phyloP scores from a whole-genome alignment of 345 rosid species.

The Passiflora organensis region DNA sequence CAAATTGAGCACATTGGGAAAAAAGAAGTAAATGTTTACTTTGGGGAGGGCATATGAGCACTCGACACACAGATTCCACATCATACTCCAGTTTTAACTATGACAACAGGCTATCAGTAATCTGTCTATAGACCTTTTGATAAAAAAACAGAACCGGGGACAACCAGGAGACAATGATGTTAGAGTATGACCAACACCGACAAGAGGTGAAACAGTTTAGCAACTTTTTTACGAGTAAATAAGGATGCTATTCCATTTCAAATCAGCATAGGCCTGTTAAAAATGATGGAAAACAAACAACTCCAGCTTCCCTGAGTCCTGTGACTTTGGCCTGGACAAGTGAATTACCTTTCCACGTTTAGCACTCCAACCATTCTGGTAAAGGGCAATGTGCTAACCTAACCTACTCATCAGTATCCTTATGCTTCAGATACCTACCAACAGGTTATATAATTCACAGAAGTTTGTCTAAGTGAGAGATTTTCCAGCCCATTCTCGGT shows the following conservation, averaged over 20 bases:
- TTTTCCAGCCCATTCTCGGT: slow-evolving; percentile 91
- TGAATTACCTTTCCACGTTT: background rate
- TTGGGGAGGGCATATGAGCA: no score
- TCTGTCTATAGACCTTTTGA: background rate
- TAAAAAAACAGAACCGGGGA: background rate
- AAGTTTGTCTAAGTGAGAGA: slow-evolving; percentile 51
- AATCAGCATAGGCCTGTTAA: background rate
- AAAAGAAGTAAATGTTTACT: no score
- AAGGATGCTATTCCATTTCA: background rate
- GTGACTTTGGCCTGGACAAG: background rate
- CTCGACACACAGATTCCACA: slow-evolving; percentile 12
- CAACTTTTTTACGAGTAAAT: background rate
- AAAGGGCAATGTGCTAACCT: background rate
- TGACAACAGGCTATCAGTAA: background rate
- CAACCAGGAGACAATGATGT: background rate
- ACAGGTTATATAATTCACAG: background rate
- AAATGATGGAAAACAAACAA: background rate
- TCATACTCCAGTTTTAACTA: slow-evolving; percentile 16
- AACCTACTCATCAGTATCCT: slow-evolving; percentile 9
- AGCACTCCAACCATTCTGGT: slow-evolving; percentile 1
- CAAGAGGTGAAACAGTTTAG: background rate
- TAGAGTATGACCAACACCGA: no score
- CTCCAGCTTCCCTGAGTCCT: background rate
- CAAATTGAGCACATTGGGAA: no score
- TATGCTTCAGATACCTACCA: background rate